Evolutionary conservation across 176 grass and related monocot genomes (phyloP).

Genomic region (Eremochloa ophiuroides): DNA sequence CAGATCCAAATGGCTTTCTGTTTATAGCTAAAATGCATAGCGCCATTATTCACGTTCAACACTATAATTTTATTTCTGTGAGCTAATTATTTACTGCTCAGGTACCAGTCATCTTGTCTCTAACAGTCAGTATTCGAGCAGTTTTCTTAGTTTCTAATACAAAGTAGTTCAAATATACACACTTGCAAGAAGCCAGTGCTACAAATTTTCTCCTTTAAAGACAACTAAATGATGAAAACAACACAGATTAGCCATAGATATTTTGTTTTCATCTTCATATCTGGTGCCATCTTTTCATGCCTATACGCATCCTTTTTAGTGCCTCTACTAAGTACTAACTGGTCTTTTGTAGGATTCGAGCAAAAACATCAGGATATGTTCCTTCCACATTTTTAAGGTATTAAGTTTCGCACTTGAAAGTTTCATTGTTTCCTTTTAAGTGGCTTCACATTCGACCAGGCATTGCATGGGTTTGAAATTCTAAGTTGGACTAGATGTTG

Average conservation of each 20-base stretch:
- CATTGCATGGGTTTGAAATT: background rate
- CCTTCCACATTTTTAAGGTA: conserved; percentile 99
- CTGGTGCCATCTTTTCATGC: conserved; percentile 12
- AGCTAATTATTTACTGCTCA: background rate
- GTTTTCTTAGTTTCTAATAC: background rate
- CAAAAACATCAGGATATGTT: conserved; percentile 97
- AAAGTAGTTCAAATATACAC: background rate
- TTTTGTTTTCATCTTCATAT: background rate
- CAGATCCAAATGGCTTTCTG: conserved; percentile 5
- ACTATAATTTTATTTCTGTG: background rate
- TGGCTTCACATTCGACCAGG: background rate
- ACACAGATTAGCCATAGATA: background rate
- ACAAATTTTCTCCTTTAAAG: background rate
- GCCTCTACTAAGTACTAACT: conserved; percentile 21
- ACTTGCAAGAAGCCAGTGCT: background rate
- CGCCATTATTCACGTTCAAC: background rate
- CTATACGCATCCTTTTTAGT: background rate
- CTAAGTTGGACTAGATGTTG: background rate
- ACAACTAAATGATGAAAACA: background rate
- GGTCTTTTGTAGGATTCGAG: conserved; percentile 76
- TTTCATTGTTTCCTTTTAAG: background rate
- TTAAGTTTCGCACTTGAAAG: background rate
- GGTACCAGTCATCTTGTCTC: background rate
- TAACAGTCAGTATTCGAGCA: background rate
- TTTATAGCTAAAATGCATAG: background rate